Evolutionary conservation across 78 protist species (phyloP).

Genomic region (Mastigamoeba balamuthi): DNA sequence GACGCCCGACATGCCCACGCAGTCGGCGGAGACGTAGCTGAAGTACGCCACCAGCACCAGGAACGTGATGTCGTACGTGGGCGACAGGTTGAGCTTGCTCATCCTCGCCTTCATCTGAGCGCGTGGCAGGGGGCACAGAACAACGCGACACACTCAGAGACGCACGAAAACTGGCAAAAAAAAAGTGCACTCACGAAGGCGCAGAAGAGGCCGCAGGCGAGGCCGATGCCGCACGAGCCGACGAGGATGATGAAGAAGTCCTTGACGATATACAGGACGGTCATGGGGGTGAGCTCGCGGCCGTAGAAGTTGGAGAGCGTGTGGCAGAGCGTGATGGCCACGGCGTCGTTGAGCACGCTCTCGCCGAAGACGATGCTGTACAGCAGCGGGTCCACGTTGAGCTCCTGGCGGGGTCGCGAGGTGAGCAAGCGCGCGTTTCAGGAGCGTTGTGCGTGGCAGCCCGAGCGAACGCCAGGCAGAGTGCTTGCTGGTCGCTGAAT

Average conservation of each 20-base stretch:
- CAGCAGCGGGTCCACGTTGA: conserved; percentile 47
- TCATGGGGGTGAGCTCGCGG: background rate
- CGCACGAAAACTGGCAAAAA: background rate
- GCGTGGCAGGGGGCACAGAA: too few relatives aligned
- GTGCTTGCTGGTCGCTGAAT: too few relatives aligned
- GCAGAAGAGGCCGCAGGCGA: background rate
- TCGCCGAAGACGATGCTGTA: conserved; percentile 66
- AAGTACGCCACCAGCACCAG: background rate
- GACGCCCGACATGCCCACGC: background rate
- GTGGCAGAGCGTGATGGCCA: conserved; percentile 42
- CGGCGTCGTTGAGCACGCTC: conserved; percentile 66
- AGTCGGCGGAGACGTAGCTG: background rate
- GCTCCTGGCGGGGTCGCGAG: background rate
- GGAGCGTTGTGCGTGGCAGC: too few relatives aligned
- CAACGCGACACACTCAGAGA: background rate
- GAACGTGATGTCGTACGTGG: background rate
- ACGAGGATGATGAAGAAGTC: background rate
- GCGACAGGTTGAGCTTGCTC: background rate
- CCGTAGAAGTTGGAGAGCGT: background rate
- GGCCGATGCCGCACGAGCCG: background rate
- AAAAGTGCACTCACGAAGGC: background rate
- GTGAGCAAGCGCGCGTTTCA: too few relatives aligned
- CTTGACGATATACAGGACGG: conserved; percentile 19
- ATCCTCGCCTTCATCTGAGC: background rate
- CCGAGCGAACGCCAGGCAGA: too few relatives aligned